Evolutionary conservation across 768 basidiomycete species (phyloP).

Genomic region (button mushroom (Agaricus bisporus)): DNA sequence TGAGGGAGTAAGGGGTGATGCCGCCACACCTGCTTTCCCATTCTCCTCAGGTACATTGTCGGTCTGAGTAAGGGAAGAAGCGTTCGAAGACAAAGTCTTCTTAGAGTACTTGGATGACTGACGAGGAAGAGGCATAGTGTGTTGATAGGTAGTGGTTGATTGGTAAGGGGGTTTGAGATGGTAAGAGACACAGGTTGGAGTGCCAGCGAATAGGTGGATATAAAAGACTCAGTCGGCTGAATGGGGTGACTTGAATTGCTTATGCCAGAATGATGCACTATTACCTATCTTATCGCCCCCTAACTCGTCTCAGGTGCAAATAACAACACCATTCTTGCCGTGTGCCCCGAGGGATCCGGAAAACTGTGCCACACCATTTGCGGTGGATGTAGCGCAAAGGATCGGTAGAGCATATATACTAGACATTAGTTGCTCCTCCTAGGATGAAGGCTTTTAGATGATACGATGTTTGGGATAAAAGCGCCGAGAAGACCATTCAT

Average conservation of each 20-base stretch:
- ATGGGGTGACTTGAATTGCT: not conserved
- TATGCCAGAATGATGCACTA: not conserved
- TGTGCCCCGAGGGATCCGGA: not conserved
- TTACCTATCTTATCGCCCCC: slow-evolving; percentile 8
- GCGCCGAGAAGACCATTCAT: too few species aligned
- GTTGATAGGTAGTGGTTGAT: not conserved
- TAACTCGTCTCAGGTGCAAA: slow-evolving; percentile 3
- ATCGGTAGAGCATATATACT: not conserved
- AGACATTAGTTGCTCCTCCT: too few species aligned
- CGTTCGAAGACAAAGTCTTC: not conserved
- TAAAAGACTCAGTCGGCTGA: slow-evolving; percentile 5
- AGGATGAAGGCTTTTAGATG: slow-evolving; percentile 2
- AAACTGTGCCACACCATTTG: not conserved
- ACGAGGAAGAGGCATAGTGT: slow-evolving; percentile 5
- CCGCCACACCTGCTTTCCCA: not conserved
- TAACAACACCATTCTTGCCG: slow-evolving; percentile 1
- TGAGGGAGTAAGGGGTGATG: not conserved
- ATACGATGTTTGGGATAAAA: too few species aligned
- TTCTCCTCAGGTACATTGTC: not conserved
- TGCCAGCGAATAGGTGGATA: slow-evolving; percentile 10
- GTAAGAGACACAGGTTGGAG: not conserved
- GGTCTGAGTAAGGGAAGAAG: not conserved
- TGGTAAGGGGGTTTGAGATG: not conserved
- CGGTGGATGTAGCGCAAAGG: not conserved
- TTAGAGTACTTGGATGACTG: slow-evolving; percentile 5